phyloP scores from a whole-genome alignment of 805 yeast genomes.

The Wickerhamomyces silvicola region DNA sequence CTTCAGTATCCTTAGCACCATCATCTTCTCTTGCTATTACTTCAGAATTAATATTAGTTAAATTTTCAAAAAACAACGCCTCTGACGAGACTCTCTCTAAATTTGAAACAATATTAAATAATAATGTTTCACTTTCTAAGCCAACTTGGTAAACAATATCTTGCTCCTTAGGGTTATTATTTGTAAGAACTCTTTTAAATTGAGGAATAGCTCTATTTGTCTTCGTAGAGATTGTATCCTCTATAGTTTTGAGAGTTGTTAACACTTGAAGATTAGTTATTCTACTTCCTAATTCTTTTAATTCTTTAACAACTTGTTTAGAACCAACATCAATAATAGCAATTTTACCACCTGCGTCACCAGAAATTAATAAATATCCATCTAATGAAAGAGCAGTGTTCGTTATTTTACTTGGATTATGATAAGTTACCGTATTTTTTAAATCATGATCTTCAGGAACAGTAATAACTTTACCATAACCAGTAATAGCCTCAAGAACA shows the following conservation, averaged over 20 bases:
- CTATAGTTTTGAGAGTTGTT: slow-evolving; percentile 7
- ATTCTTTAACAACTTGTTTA: slow-evolving; percentile 57
- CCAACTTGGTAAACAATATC: slow-evolving; percentile 32
- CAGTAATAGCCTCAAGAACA: slow-evolving; percentile 22
- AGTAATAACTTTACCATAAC: slow-evolving; percentile 24
- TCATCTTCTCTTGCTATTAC: slow-evolving; percentile 18
- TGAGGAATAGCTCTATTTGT: slow-evolving; percentile 43
- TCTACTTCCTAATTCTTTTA: slow-evolving; percentile 26
- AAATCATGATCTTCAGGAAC: slow-evolving; percentile 43
- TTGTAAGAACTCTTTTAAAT: slow-evolving; percentile 54
- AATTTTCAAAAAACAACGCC: slow-evolving; percentile 44
- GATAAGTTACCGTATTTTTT: slow-evolving; percentile 46
- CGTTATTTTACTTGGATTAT: slow-evolving; percentile 38
- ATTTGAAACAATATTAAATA: slow-evolving; percentile 42
- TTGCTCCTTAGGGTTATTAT: slow-evolving; percentile 35
- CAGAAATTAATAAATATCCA: slow-evolving; percentile 66
- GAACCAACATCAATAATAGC: slow-evolving; percentile 63
- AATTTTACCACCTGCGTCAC: slow-evolving; percentile 66
- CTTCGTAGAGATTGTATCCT: slow-evolving; percentile 12
- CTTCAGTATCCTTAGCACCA: slow-evolving; percentile 23
- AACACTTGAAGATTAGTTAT: slow-evolving; percentile 16
- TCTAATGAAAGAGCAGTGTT: slow-evolving; percentile 60
- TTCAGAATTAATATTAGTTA: slow-evolving; percentile 34
- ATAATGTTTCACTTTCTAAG: slow-evolving; percentile 14
- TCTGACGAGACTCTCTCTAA: slow-evolving; percentile 42